phyloP scores from a whole-genome alignment of 2,329 filamentous ascomycete genomes.

The Aureobasidium namibiae region DNA sequence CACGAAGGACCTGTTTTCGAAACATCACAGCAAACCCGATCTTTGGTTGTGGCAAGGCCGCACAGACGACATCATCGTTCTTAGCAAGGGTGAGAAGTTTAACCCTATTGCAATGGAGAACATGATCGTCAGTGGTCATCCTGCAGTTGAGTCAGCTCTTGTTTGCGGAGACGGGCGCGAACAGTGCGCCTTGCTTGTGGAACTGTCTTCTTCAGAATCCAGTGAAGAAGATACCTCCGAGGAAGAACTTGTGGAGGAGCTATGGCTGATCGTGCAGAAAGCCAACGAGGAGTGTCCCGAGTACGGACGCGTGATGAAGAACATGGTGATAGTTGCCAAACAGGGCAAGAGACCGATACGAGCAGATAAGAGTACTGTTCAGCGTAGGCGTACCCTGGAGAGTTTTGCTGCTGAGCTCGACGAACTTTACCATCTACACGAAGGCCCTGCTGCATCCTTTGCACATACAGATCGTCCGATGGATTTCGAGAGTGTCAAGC shows the following conservation, averaged over 20 bases:
- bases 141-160: slow-evolving; percentile 23
- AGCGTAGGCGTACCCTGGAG: slow-evolving; percentile 32
- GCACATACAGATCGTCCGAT: neutral
- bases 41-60: slow-evolving; percentile 22
- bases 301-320: slow-evolving; percentile 35
- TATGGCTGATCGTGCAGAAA: slow-evolving; percentile 38
- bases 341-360: slow-evolving; percentile 36
- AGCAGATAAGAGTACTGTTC: slow-evolving; percentile 40
- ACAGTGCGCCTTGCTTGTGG: slow-evolving; percentile 25
- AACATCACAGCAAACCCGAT: slow-evolving; percentile 20
- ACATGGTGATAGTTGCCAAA: slow-evolving; percentile 35
- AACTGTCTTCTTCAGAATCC: slow-evolving; percentile 16
- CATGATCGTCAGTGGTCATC: slow-evolving; percentile 24
- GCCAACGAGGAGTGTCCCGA: slow-evolving; percentile 35
- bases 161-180: slow-evolving; percentile 25
- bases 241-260: slow-evolving; percentile 30
- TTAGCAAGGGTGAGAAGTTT: slow-evolving; percentile 25
- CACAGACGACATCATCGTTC: slow-evolving; percentile 23
- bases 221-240: slow-evolving; percentile 7
- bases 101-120: slow-evolving; percentile 20
- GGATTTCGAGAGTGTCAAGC: neutral
- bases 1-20: slow-evolving; percentile 22
- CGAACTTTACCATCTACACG: slow-evolving; percentile 30
- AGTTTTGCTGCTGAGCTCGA: slow-evolving; percentile 42
- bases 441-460: neutral